Evolutionary conservation across 164 flowering plant genomes (phyloP), one percentile per base, ranked within the genome.

Genomic region (Piper betle): DNA sequence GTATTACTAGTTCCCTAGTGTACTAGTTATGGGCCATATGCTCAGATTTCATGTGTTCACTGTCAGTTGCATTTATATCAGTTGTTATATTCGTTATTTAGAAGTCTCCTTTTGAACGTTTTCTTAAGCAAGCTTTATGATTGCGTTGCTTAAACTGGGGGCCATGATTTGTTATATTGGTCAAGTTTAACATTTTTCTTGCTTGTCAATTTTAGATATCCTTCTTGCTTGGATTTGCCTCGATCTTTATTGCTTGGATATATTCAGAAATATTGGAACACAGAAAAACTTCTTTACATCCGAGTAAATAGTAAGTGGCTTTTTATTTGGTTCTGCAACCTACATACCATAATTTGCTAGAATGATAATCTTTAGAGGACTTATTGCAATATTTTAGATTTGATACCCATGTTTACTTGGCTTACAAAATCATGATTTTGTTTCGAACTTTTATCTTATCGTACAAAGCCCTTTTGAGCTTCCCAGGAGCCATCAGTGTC

Each of bases 251-350:
- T 48, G 82, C 96, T 63, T 93, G 98, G 98, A 72, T 90, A 69
- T 90, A 93, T 71, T 80, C 97, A 5, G 98, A 93, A 73, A 69
- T 76, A 39, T 66, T 93, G 75, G 94, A 84, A 55, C 80, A 79
- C 55, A 84, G 75, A 69, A 90, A 74, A 67, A 59, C 80, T 55
- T 74, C 87, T 55, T 43, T 43, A 7, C 12, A 8, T 3, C 50
- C 12, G 12, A 43, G 50, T 43, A 43, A 43, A 43, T 10, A 43
- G 50, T 43, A 43, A 43, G 50, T 43, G 50, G 50, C 50, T n/a
- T 43, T 43, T 43, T 3, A 15, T 3, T 3, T 2, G 50, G 12
- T 8, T 8, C 43, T 43, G 12, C 50, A 8, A 8, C 12, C 12
- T 43, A 43, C 2, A 8, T 43, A 15, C 50, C 8, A 43, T 43